These are phyloP conservation scores for Boletus bicolor DNA, from an alignment of 768 basidiomycete genomes.

Conservation along the genomic window DNA sequence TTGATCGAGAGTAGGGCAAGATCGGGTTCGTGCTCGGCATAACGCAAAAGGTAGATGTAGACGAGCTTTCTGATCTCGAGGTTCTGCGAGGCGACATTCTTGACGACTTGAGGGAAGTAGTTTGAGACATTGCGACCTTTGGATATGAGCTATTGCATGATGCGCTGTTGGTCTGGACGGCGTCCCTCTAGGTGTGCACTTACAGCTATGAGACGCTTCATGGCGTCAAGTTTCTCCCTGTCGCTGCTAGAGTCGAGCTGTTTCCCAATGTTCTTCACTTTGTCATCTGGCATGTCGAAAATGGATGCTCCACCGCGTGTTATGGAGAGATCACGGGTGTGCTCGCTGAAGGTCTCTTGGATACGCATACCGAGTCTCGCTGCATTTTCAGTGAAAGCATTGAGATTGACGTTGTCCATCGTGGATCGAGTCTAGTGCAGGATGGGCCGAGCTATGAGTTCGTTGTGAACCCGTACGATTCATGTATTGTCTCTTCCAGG, in stretches of 20 bases:
- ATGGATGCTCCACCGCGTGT: slow-evolving; percentile 51
- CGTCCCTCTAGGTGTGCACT: slow-evolving; percentile 29
- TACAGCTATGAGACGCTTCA: slow-evolving; percentile 93
- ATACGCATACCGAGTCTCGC: slow-evolving; percentile 78
- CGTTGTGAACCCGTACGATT: not conserved
- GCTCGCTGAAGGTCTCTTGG: slow-evolving; percentile 80
- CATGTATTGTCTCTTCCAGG: slow-evolving; percentile 1
- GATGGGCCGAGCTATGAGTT: not conserved
- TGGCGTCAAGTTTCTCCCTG: slow-evolving; percentile 87
- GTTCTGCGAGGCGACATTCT: slow-evolving; percentile 90
- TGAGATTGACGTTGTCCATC: slow-evolving; percentile 36
- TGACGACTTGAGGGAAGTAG: slow-evolving; percentile 96
- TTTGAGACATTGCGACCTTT: slow-evolving; percentile 88
- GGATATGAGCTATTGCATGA: slow-evolving; percentile 69
- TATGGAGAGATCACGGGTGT: slow-evolving; percentile 68
- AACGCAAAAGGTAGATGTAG: slow-evolving; percentile 94
- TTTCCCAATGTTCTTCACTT: slow-evolving; percentile 74
- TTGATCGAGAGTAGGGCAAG: slow-evolving; percentile 95
- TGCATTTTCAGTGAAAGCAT: slow-evolving; percentile 72
- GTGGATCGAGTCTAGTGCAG: slow-evolving; percentile 2
- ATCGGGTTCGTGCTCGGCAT: slow-evolving; percentile 92
- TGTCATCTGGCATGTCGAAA: slow-evolving; percentile 76
- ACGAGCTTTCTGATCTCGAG: slow-evolving; percentile 96
- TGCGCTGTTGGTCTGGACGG: not conserved
- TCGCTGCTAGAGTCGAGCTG: slow-evolving; percentile 89